Percentiles rank a stretch among this genome's conserved stretches.
phyloP scores from a whole-genome alignment of 2,329 filamentous ascomycete species.

The Hypoxylon sp. region DNA sequence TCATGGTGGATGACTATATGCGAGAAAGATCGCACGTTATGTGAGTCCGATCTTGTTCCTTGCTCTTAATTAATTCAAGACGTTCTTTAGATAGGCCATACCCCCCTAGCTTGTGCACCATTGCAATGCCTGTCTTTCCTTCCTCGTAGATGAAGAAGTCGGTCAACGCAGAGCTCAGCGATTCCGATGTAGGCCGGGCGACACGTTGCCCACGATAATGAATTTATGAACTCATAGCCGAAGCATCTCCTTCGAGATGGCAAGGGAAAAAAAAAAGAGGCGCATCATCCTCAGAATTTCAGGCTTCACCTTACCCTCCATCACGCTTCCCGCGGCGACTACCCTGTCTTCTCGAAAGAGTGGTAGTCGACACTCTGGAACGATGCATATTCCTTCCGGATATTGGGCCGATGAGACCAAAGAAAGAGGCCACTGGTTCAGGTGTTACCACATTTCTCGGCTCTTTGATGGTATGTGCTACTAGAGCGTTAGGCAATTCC shows the following conservation, averaged over 20 bases:
- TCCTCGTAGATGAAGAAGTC: slow-evolving; percentile 12
- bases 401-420: slow-evolving; percentile 23
- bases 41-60: slow-evolving; percentile 5
- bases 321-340: slow-evolving; percentile 16
- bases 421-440: neutral
- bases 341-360: slow-evolving; percentile 15
- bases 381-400: slow-evolving; percentile 20
- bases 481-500: slow-evolving; percentile 9
- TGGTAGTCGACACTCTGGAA: slow-evolving; percentile 18
- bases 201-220: slow-evolving; percentile 18
- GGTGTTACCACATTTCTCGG: slow-evolving; percentile 26
- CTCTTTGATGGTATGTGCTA: slow-evolving; percentile 12
- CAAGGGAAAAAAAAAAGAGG: too few species aligned
- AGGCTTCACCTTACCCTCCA: slow-evolving; percentile 24
- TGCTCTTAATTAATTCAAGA: slow-evolving; percentile 4
- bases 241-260: slow-evolving; percentile 8
- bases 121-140: slow-evolving; percentile 12
- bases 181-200: slow-evolving; percentile 16
- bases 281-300: too few species aligned
- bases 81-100: slow-evolving; percentile 1
- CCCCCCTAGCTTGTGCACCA: slow-evolving; percentile 1
- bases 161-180: slow-evolving; percentile 2
- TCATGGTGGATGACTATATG: too few species aligned
- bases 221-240: neutral
- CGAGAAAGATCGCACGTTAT: slow-evolving; percentile 15